Base-by-base conservation (phyloP, 176 grass and related monocot species). In the Oryza nivara region DNA sequence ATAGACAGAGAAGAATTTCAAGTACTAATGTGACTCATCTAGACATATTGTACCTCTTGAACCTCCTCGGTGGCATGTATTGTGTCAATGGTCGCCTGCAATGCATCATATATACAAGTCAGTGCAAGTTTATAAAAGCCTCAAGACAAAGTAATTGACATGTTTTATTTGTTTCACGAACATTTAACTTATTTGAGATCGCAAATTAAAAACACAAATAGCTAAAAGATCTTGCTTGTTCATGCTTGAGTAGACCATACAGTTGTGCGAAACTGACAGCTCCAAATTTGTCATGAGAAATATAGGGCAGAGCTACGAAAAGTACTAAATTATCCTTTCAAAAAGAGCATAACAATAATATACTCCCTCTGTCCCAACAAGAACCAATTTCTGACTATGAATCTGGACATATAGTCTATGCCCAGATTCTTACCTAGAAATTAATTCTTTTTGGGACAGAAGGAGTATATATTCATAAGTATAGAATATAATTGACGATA, bases 41-140 rank as follows among this genome's bases (percentile, higher is more conserved):
- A 43, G 63, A 90, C 54, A 70, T 67, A 74, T 28, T 66, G 82
- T 92, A 99, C 97, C 97, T 96, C 93, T 41, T 86, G 86, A 94
- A 99, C 79, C 75, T 99, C 97, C 54, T 89, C 79, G 2, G 93
- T 89, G 56, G 77, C 89, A 83, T 96, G 97, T 46, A 99, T 84
- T 46, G 88, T 99, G 72, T 99, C 93, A 22, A 99, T 88, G 45
- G 87, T 94, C n/a, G 88, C 88, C 97, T 99, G 88, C 68, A 74
- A 88, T 68, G 75, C 9, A 83, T 74, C 43, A 75, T 74, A 82
- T 86, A 14, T 20, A 49, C 73, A 75, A 35, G 73, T 36, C 28
- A 58, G 26, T 35, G 4, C 6, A 74, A 12, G 16, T 75, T 56
- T 56, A 4, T 56, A 26, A 19, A 67, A 67, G 26, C 61, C 43